Percentiles rank a stretch among this genome's conserved stretches.
Conservation (phyloP, 2,329 filamentous ascomycete species). For the Dendryphion nanum region DNA sequence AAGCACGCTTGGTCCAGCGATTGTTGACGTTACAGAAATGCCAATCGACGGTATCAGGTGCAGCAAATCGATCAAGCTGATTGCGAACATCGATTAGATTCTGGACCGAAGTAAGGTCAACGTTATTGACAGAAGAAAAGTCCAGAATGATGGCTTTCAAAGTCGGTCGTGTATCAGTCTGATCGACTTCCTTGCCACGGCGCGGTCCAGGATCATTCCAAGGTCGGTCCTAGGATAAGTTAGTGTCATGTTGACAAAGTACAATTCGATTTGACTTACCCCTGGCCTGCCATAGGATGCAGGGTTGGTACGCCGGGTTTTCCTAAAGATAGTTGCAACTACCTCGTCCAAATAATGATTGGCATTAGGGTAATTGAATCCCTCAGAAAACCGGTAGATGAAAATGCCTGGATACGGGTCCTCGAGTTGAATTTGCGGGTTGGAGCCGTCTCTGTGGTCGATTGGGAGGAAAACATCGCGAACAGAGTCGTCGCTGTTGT, state of each 20-base stretch:
- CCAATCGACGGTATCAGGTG: constrained; percentile 86
- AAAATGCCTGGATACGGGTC: constrained; percentile 90
- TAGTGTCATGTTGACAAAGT: background rate
- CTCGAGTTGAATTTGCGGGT: constrained; percentile 74
- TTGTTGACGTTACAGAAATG: constrained; percentile 92
- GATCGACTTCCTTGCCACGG: constrained; percentile 47
- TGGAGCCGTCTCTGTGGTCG: constrained; percentile 83
- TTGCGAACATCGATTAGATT: constrained; percentile 93
- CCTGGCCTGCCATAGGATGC: constrained; percentile 55
- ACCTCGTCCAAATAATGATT: constrained; percentile 80
- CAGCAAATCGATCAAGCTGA: constrained; percentile 84
- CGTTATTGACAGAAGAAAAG: constrained; percentile 90
- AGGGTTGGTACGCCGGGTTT: constrained; percentile 76
- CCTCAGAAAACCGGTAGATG: constrained; percentile 94
- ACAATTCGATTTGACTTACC: constrained; percentile 24
- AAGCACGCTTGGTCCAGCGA: constrained; percentile 89
- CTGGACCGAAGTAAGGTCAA: constrained; percentile 91
- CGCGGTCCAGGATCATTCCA: constrained; percentile 92
- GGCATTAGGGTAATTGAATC: constrained; percentile 95
- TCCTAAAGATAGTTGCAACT: constrained; percentile 43
- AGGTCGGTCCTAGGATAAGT: constrained; percentile 62
- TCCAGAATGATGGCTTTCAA: constrained; percentile 89
- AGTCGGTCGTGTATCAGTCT: constrained; percentile 58
- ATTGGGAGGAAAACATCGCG: constrained; percentile 87
- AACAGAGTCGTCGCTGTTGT: constrained; percentile 43